phyloP scores from a whole-genome alignment of 176 grass and related monocot genomes.

The Zoysia japonica region DNA sequence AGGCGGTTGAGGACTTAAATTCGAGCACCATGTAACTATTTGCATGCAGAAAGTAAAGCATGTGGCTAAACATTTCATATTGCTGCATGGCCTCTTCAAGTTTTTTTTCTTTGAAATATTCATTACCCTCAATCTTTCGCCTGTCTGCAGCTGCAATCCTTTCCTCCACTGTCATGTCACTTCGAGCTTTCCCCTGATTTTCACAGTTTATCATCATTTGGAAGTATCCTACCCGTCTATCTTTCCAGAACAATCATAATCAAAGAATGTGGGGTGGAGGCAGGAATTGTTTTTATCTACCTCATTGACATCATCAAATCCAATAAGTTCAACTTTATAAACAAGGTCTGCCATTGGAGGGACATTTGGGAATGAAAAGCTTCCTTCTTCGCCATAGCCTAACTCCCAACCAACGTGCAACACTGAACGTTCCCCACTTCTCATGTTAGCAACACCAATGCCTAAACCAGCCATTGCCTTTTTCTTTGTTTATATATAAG shows the following conservation, averaged over 20 bases:
- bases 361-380: constrained; percentile 98
- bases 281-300: constrained; percentile 40
- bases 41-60: neutral
- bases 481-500: constrained; percentile 57
- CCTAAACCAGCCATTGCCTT: constrained; percentile 69
- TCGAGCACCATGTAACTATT: neutral
- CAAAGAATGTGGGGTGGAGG: neutral
- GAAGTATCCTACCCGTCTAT: constrained; percentile 20
- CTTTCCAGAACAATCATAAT: neutral
- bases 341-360: constrained; percentile 84
- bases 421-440: constrained; percentile 60
- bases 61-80: constrained; percentile 79
- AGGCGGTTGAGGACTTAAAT: constrained; percentile 13
- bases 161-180: constrained; percentile 97
- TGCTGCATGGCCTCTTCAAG: constrained; percentile 89
- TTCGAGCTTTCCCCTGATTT: constrained; percentile 85
- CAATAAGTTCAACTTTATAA: constrained; percentile 95
- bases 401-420: constrained; percentile 92
- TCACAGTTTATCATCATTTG: constrained; percentile 14
- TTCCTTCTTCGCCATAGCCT: constrained; percentile 91
- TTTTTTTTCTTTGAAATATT: constrained; percentile 83
- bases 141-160: constrained; percentile 90
- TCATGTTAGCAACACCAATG: constrained; percentile 88
- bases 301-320: constrained; percentile 90
- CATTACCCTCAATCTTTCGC: constrained; percentile 85